Conservation (phyloP, 495 filamentous ascomycete species). For the Cryomyces minteri region DNA sequence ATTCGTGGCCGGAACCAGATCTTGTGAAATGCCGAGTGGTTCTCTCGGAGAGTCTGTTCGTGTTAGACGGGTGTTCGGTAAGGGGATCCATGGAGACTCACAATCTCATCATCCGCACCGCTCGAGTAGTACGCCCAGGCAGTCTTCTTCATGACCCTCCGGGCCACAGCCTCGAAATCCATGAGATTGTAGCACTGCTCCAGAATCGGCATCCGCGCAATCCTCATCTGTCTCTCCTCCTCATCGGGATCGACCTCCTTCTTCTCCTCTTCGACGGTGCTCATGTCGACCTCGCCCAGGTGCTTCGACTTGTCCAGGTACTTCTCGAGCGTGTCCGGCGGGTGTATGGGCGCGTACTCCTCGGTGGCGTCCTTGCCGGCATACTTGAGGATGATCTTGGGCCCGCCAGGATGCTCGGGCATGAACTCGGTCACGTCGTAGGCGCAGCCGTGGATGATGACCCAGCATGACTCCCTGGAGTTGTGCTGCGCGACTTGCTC, state of each 20-base stretch:
- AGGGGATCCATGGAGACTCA: too few species aligned
- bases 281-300: conserved; percentile 81
- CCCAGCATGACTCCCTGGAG: conserved; percentile 54
- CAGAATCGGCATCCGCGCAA: conserved; percentile 60
- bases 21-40: conserved; percentile 88
- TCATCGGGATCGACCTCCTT: conserved; percentile 62
- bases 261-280: conserved; percentile 55
- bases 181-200: conserved; percentile 87
- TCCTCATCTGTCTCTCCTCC: conserved; percentile 50
- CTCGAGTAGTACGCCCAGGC: conserved; percentile 96
- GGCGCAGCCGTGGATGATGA: conserved; percentile 53
- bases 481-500: conserved; percentile 51
- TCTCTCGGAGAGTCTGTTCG: conserved; percentile 77
- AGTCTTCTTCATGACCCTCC: conserved; percentile 76
- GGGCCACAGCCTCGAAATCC: conserved; percentile 87
- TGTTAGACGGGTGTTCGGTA: too few species aligned
- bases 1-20: conserved; percentile 91
- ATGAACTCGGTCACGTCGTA: conserved; percentile 67
- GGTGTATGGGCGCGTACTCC: conserved; percentile 68
- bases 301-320: conserved; percentile 77
- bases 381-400: conserved; percentile 64
- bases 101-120: conserved; percentile 93
- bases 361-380: conserved; percentile 76
- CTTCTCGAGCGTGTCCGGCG: conserved; percentile 58
- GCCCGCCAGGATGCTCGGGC: conserved; percentile 58